Evolutionary conservation across 176 grass and related monocot species (phyloP).

Genomic region (Phragmites australis): DNA sequence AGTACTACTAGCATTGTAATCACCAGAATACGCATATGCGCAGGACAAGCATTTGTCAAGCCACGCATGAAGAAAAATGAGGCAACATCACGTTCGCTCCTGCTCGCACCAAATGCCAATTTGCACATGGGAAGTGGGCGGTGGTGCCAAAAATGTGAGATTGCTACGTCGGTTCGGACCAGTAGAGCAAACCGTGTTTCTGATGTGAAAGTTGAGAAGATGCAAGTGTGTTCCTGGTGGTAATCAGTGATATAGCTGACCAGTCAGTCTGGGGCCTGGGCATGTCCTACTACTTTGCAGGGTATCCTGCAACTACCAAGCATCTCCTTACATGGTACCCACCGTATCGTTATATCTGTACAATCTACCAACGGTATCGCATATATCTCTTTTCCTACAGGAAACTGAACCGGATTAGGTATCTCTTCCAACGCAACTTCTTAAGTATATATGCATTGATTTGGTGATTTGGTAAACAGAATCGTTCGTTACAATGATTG

Average conservation of each 20-base stretch:
- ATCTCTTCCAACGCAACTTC: constrained; percentile 14
- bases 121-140: neutral
- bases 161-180: no score
- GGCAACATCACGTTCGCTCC: constrained; percentile 23
- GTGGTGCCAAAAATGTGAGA: no score
- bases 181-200: no score
- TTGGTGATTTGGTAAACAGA: constrained; percentile 15
- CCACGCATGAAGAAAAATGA: neutral
- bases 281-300: neutral
- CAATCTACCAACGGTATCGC: neutral
- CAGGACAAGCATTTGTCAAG: neutral
- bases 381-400: neutral
- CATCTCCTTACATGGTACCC: neutral
- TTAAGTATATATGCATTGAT: no score
- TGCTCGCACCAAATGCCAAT: constrained; percentile 1
- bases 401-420: constrained; percentile 25
- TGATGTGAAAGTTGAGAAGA: no score
- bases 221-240: no score
- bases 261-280: no score
- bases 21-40: neutral
- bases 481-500: constrained; percentile 14
- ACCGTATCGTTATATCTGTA: neutral
- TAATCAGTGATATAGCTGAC: no score
- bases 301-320: neutral
- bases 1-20: neutral